phyloP scores from a whole-genome alignment of 148 eudicot species.

The Selenicereus undatus region DNA sequence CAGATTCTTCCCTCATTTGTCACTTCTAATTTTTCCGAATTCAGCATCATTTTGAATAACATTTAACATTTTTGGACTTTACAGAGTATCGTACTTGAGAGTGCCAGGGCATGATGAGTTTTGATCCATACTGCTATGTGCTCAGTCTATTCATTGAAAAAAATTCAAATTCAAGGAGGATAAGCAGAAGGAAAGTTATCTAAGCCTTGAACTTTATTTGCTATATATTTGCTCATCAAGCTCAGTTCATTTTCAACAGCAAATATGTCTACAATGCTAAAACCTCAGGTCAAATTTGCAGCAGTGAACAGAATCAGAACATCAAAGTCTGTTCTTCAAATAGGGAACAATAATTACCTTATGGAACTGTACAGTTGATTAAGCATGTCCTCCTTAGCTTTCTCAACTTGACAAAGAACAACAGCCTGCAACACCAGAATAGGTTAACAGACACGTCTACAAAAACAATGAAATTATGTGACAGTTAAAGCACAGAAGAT shows the following conservation, averaged over 20 bases:
- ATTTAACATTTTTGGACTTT: no score
- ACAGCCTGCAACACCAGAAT: constrained; percentile 62
- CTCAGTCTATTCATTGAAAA: background rate
- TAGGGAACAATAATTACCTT: constrained; percentile 45
- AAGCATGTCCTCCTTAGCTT: constrained; percentile 98
- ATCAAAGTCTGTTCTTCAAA: background rate
- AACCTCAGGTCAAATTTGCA: constrained; percentile 4
- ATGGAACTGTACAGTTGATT: constrained; percentile 87
- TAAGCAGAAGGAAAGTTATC: background rate
- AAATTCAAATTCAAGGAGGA: background rate
- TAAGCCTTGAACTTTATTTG: background rate
- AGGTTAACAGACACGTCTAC: constrained; percentile 3
- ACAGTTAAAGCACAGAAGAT: background rate
- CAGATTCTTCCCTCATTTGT: no score
- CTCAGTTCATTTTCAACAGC: background rate
- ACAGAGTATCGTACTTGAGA: no score
- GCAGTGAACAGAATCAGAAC: background rate
- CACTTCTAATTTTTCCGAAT: no score
- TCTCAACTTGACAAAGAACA: constrained; percentile 98
- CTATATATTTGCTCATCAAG: background rate
- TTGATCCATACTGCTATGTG: background rate
- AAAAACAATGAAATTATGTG: background rate
- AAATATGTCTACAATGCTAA: background rate
- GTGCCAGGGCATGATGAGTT: no score
- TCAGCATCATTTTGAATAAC: no score